Evolutionary conservation across 306 rosid genomes (phyloP), one percentile per base, ranked within the genome.

Genomic region (Castanospermum australe): DNA sequence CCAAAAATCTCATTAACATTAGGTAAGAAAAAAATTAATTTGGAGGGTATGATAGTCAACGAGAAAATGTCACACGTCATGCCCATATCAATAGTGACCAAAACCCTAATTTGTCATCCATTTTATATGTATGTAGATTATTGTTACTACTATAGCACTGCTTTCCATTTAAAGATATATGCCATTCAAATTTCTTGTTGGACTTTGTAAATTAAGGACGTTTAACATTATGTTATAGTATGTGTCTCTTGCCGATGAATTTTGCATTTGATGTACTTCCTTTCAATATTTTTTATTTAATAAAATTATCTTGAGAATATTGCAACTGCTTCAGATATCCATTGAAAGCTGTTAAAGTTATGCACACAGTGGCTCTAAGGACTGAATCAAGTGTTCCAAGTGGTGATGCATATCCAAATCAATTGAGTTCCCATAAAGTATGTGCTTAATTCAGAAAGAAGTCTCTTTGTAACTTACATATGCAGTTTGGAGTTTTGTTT

Each of bases 341-440:
- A 3, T 82, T 95, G 88, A 95, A 95, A 86, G 95, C 99, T 79
- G 99, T 90, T 35, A 92, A 86, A 83, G 99, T 92, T 70, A 95
- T 95, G 98, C 98, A 91, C 35, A 68, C 92, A 24, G 99, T 91
- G 85, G 99, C 99, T 39, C 79, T 88, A 74, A 86, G 97, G 88
- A 92, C 94, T 2, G 98, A 92, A 75, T 90, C 92, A 56, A 86
- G 86, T 72, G 84, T 83, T 70, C 75, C 84, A 68, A 75, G 82
- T 71, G 79, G 73, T 38, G 75, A 62, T 62, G 71, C 89, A 73
- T 75, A 84, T 91, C 90, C 90, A 20, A 86, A 60, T 80, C 84
- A 75, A 67, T 71, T 86, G 76, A 79, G 83, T 70, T 62, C 86
- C 61, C 74, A 61, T 47, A 67, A 84, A 87, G 99, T 90, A 86